Evolutionary conservation across 2,329 filamentous ascomycete genomes (phyloP), one percentile per base, ranked within the genome.

Genomic region (Periconia sp.): DNA sequence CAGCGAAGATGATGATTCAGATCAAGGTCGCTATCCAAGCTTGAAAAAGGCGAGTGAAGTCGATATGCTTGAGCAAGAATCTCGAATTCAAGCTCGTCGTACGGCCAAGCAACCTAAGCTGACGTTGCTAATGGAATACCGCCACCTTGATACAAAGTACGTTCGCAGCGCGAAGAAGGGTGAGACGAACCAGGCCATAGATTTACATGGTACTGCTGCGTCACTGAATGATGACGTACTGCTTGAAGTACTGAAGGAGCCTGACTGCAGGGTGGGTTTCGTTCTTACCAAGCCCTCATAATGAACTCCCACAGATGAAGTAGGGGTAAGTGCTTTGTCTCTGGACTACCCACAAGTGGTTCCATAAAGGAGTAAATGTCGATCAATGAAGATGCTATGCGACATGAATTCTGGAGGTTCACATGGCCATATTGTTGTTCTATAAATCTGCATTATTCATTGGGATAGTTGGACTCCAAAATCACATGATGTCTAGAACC

Each of bases 91-190:
- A 50, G 71, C 74, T 40, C 61, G 67, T 49, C 50, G 66, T 50
- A 48, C 72, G 69, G 60, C 69, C 51, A 50, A 68, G 30, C 73
- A 74, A 50, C 71, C 69, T 1, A 81, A 79, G 58, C 72, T 82
- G 70, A 64, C 73, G 44, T 78, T 80, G 55, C 64, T 85, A 43
- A 83, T 84, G 81, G 74, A 79, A 54, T 85, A 83, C 58, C 69
- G 69, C 7, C 82, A 85, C 62, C 73, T 84, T 33, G 78, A 84
- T 49, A 64, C 70, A 9, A 69, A 61, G 17, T 52, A 62, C 13
- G 52, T 74, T 3, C 53, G 55, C 30, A 37, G 44, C 33, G 41
- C 40, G 44, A 52, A 51, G 14, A 48, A 49, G 9, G 37, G 46
- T 23, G 66, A 69, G 18, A 69, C 70, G 13, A 59, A 70, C 43